Evolutionary conservation across 257 asterid species (phyloP).

Genomic region (Capsicum pubescens): DNA sequence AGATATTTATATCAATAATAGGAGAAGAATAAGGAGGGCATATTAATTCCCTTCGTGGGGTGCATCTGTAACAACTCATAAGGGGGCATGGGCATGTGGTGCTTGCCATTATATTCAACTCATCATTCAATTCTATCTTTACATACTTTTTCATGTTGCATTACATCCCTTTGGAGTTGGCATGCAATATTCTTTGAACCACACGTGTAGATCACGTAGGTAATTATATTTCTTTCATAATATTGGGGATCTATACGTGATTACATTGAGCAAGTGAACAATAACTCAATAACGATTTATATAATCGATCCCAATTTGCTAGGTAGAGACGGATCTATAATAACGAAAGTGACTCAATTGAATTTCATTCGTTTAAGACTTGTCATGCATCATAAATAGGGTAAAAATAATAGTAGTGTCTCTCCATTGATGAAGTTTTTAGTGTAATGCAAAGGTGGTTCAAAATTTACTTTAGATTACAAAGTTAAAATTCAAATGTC

Average conservation of each 20-base stretch:
- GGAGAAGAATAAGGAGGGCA: neutral
- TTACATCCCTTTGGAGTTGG: constrained; percentile 21
- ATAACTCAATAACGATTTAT: neutral
- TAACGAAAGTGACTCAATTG: neutral
- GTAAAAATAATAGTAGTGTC: no score
- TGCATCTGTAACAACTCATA: constrained; percentile 28
- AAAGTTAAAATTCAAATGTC: no score
- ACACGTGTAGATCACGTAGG: neutral
- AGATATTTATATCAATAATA: neutral
- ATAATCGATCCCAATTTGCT: neutral
- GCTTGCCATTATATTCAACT: constrained; percentile 1
- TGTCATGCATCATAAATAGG: neutral
- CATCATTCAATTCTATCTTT: constrained; percentile 14
- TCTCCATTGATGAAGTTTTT: no score
- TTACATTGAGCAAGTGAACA: neutral
- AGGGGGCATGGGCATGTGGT: constrained; percentile 27
- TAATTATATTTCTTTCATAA: neutral
- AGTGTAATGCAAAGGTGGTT: no score
- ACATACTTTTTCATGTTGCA: constrained; percentile 2
- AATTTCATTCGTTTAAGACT: neutral
- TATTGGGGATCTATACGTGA: neutral
- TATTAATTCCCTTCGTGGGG: neutral
- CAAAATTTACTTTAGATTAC: no score
- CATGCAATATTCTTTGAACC: neutral
- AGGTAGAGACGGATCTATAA: neutral